Evolutionary conservation across 805 yeast species (phyloP), one percentile per base, ranked within the genome.

Genomic region (Lachancea lanzarotensis): DNA sequence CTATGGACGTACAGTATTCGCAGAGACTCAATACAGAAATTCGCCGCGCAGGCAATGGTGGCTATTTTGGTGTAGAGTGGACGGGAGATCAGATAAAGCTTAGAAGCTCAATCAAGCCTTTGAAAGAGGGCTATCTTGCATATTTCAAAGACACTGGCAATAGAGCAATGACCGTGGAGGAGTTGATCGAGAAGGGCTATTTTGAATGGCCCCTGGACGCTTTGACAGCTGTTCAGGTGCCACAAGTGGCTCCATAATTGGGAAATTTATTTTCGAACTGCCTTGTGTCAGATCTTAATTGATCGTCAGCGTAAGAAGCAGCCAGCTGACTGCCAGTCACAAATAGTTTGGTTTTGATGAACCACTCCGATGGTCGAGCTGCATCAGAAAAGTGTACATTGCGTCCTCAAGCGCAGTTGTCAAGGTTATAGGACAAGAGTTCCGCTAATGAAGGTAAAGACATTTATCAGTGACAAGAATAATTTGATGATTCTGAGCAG

Each of bases 1-100:
- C 86, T 10, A 64, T 64, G 38, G 93, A 84, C 52, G 78, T 75
- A 1, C 75, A 74, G 20, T 84, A 80, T 57, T 73, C 78, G 53
- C 73, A 74, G 51, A 65, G 66, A 41, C 60, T 76, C 48, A 66
- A 66, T 45, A 59, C 61, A 19, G 62, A 69, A 42, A 62, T 63
- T 37, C 65, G 50, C 25, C 61, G 58, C 45, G 71, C 69, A 22
- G 66, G 60, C 18, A 68, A 66, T 30, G 53, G 57, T 16, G 81
- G 81, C 0, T 70, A 74, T 49, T 53, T 66, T 33, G 81, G 82
- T 0, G 74, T 72, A 38, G 67, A 67, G 40, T 79, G 84, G 84
- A 72, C 68, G 48, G 68, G 68, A 32, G 70, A 65, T 41, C 76
- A 73, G 51, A 63, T 66, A 15, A 59, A 62, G 22, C 55, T 74